Percentiles rank a stretch among this genome's conserved stretches.
Conservation (phyloP, 192 early-diverging fungal genomes). For the Rhizophagus clarus region DNA sequence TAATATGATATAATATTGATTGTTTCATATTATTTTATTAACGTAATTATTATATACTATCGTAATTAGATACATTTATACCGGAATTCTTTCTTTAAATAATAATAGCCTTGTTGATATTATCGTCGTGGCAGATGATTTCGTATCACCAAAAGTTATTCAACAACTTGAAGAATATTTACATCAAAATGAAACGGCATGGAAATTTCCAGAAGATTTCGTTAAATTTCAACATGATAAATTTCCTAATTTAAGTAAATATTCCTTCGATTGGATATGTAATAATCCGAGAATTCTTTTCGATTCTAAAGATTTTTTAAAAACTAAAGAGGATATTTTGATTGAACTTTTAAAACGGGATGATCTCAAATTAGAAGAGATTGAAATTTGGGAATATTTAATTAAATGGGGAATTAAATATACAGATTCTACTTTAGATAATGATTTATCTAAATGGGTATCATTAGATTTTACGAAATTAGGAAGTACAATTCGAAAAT, state of each 20-base stretch:
- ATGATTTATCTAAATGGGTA: neutral
- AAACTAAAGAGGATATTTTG: neutral
- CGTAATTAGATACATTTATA: conserved; percentile 24
- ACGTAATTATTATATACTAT: too few species aligned
- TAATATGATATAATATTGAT: too few species aligned
- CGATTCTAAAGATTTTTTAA: neutral
- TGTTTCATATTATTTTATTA: neutral
- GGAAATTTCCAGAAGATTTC: neutral
- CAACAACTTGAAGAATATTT: conserved; percentile 1
- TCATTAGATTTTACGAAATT: neutral
- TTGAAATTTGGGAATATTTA: conserved; percentile 17
- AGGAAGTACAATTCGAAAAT: neutral
- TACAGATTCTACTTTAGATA: neutral
- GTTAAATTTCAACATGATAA: neutral
- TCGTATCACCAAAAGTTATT: neutral
- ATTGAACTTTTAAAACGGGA: neutral
- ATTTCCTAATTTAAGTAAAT: neutral
- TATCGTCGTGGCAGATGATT: neutral
- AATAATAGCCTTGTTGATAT: conserved; percentile 1
- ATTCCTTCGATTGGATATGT: neutral
- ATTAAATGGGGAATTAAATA: conserved; percentile 22
- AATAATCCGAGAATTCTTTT: neutral
- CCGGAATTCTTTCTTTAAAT: neutral
- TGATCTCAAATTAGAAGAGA: conserved; percentile 1
- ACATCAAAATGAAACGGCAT: neutral